phyloP scores from a whole-genome alignment of 441 rosid genomes.

The Daphne laureola region DNA sequence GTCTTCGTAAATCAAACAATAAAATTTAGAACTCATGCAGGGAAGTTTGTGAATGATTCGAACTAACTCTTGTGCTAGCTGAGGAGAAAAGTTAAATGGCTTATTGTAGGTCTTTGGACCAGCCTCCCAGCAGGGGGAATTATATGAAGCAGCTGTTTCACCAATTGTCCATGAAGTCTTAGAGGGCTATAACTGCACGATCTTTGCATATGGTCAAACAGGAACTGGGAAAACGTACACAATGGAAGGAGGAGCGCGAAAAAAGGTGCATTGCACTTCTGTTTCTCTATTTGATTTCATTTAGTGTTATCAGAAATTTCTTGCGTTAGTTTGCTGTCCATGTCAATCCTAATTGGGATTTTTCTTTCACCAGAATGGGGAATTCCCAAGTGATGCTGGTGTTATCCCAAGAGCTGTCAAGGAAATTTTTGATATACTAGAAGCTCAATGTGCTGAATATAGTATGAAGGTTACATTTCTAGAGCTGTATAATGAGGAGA shows the following conservation, averaged over 20 bases:
- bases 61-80: slow-evolving; percentile 10
- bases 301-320: not conserved
- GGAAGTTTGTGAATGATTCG: too few species aligned
- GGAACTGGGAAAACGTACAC: slow-evolving; percentile 99
- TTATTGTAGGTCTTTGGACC: slow-evolving; percentile 84
- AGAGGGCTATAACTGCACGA: slow-evolving; percentile 96
- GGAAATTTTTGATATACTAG: slow-evolving; percentile 88
- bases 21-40: too few species aligned
- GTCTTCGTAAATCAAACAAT: not conserved
- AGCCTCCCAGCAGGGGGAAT: slow-evolving; percentile 70
- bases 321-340: slow-evolving; percentile 7
- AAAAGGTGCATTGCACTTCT: slow-evolving; percentile 46
- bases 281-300: slow-evolving; percentile 2
- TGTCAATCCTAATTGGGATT: slow-evolving; percentile 13
- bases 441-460: slow-evolving; percentile 91
- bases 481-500: slow-evolving; percentile 97
- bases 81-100: slow-evolving; percentile 2
- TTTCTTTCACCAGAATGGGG: slow-evolving; percentile 69
- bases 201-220: slow-evolving; percentile 98
- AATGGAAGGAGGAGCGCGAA: slow-evolving; percentile 97
- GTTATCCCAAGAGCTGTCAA: slow-evolving; percentile 95
- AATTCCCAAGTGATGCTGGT: slow-evolving; percentile 95
- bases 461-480: slow-evolving; percentile 96
- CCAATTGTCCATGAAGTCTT: slow-evolving; percentile 96
- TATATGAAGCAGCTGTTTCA: slow-evolving; percentile 76